A percentile compares a stretch with the other conserved stretches of the same genome.
Conservation (phyloP, 805 yeast species). For the Kurtzmaniella cleridarum region DNA sequence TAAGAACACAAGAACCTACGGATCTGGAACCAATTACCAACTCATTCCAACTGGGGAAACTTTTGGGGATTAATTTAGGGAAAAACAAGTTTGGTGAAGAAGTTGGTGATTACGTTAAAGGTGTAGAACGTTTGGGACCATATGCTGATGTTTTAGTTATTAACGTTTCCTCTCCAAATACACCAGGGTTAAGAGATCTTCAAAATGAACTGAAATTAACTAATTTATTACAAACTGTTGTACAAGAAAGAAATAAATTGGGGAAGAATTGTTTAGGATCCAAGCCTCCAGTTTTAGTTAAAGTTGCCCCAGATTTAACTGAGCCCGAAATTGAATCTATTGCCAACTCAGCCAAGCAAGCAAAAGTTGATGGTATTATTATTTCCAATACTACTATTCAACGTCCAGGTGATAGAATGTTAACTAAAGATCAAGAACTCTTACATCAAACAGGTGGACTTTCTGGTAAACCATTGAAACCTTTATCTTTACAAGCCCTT, state of each 20-base stretch:
- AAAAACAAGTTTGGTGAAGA: constrained; percentile 92
- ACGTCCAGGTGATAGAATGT: constrained; percentile 57
- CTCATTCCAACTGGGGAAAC: constrained; percentile 57
- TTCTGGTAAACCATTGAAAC: constrained; percentile 89
- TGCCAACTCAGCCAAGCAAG: constrained; percentile 69
- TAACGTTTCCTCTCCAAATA: constrained; percentile 92
- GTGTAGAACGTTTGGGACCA: constrained; percentile 76
- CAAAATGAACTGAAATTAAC: constrained; percentile 75
- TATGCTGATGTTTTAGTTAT: constrained; percentile 86
- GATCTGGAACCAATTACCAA: constrained; percentile 24
- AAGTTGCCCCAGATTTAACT: constrained; percentile 88
- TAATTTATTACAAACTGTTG: constrained; percentile 61
- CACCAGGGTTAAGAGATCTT: constrained; percentile 87
- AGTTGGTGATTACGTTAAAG: constrained; percentile 75
- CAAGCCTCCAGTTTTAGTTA: constrained; percentile 79
- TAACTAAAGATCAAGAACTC: constrained; percentile 40
- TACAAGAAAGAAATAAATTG: constrained; percentile 54
- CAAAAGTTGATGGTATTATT: constrained; percentile 86
- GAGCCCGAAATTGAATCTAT: constrained; percentile 78
- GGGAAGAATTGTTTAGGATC: constrained; percentile 35
- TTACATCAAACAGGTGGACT: constrained; percentile 74
- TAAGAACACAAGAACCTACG: constrained; percentile 8
- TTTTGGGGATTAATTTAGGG: constrained; percentile 82
- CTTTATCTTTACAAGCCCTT: constrained; percentile 67
- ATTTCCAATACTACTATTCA: constrained; percentile 88